These are phyloP conservation scores for Hanseniaspora lindneri DNA, from an alignment of 805 yeast species.

Conservation along the genomic window DNA sequence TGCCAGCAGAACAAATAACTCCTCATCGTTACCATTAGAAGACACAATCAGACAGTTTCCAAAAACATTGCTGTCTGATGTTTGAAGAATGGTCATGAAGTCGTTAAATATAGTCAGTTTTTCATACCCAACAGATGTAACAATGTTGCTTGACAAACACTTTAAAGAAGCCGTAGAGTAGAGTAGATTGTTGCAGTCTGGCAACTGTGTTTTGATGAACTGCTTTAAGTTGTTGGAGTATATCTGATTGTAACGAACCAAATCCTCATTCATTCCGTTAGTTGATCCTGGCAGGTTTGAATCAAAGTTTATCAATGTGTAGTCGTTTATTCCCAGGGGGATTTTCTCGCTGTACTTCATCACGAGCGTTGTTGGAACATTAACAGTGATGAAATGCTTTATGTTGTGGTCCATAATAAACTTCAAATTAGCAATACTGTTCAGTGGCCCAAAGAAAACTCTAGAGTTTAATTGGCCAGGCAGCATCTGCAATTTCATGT, in stretches of 20 bases:
- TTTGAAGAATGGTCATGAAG: conserved; percentile 23
- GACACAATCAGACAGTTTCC: conserved; percentile 21
- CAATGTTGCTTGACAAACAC: conserved; percentile 17
- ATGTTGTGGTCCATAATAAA: conserved; percentile 33
- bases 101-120: conserved; percentile 25
- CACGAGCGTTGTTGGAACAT: conserved; percentile 28
- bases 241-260: conserved; percentile 14
- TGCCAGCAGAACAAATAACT: conserved; percentile 22
- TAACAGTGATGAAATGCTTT: conserved; percentile 30
- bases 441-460: conserved; percentile 39
- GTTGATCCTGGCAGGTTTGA: conserved; percentile 24
- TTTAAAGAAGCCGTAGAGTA: conserved; percentile 15
- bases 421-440: conserved; percentile 31
- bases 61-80: conserved; percentile 10
- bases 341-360: conserved; percentile 25
- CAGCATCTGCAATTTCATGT: conserved; percentile 22
- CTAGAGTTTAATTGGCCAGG: conserved; percentile 35
- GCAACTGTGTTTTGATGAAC: conserved; percentile 9
- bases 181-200: not conserved
- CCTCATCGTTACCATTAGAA: conserved; percentile 24
- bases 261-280: conserved; percentile 20
- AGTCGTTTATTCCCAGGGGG: conserved; percentile 24
- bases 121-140: conserved; percentile 19
- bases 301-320: conserved; percentile 30
- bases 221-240: conserved; percentile 14